Base-by-base conservation (phyloP, 2,329 filamentous ascomycete species). In the Alternaria rosae region DNA sequence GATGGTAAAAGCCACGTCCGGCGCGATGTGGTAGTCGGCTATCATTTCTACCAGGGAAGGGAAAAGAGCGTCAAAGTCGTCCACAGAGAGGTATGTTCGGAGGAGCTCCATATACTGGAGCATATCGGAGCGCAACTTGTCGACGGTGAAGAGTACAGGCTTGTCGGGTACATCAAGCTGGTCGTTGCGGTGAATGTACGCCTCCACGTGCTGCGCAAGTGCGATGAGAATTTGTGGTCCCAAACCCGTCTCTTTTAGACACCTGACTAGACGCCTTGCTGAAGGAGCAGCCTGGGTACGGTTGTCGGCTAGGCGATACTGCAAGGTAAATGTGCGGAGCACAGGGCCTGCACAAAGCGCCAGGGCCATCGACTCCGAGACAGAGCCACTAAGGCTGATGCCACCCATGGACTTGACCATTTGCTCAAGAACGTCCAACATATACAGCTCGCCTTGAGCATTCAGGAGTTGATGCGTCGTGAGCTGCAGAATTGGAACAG, bases 321-420 rank as follows among this genome's bases (percentile, higher is more conserved):
- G 72, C n/a, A 98, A 85, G 1, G 92, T 96, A 70, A 94, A 91
- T 10, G 89, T 88, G 67, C 92, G 91, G 11, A 99, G 84, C 25
- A 90, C 83, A 54, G 92, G 88, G 13, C 94, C 94, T 63, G 94
- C 94, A 42, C 92, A 92, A 88, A 99, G 93, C 13, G 92, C 93
- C 65, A 92, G 84, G 26, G 97, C 87, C 79, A 97, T 94, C 17
- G 89, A 84, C 69, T 99, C 94, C 28, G 92, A 97, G 73, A 97
- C 94, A 73, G 94, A 92, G 54, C 90, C 87, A 62, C 94, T 91
- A 5, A 94, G 89, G 12, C 94, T 90, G 62, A 99, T 94, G 47
- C 96, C 96, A 17, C 92, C 93, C 95, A 99, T 98, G 3, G 92
- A 92, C 35, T 89, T 89, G 54, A 98, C 91, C 62, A 99, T 87